Conservation (phyloP, 2,329 filamentous ascomycete genomes). For the Talaromyces atroroseus region DNA sequence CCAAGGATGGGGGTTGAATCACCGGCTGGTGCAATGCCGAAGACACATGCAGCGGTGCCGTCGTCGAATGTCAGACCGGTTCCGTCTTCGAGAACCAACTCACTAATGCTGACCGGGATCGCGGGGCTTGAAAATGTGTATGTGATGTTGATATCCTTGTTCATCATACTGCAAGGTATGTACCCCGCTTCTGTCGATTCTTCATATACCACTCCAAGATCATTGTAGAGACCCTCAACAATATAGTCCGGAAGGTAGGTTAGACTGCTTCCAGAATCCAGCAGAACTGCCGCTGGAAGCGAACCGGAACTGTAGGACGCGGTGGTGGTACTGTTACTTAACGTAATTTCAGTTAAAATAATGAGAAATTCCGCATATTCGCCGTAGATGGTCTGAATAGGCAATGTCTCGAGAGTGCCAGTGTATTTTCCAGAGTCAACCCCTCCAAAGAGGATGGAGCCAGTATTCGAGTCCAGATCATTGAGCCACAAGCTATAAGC, state of each 20-base stretch:
- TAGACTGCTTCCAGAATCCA: conserved; percentile 37
- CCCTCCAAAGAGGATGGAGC: conserved; percentile 69
- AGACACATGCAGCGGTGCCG: conserved; percentile 35
- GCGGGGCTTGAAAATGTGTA: conserved; percentile 53
- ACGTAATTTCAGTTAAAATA: conserved; percentile 58
- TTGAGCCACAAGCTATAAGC: conserved; percentile 73
- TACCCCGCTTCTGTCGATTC: conserved; percentile 49
- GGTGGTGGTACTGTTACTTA: conserved; percentile 21
- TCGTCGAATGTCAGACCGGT: conserved; percentile 29
- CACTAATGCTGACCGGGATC: conserved; percentile 51
- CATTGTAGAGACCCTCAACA: conserved; percentile 47
- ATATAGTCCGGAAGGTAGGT: conserved; percentile 34
- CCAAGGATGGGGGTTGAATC: conserved; percentile 50
- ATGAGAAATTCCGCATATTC: conserved; percentile 61
- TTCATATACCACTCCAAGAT: conserved; percentile 57
- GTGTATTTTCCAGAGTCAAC: conserved; percentile 62
- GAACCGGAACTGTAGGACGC: conserved; percentile 28
- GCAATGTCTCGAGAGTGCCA: conserved; percentile 60
- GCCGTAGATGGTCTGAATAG: conserved; percentile 53
- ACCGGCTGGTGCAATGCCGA: conserved; percentile 48
- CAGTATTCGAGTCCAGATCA: conserved; percentile 60
- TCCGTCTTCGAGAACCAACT: conserved; percentile 50
- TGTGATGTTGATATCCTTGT: conserved; percentile 46
- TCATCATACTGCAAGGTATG: conserved; percentile 49
- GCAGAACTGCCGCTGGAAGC: conserved; percentile 37